These are phyloP conservation scores for Phytophthora nicotianae DNA, from an alignment of 352 stramenopile species.

Conservation along the genomic window DNA sequence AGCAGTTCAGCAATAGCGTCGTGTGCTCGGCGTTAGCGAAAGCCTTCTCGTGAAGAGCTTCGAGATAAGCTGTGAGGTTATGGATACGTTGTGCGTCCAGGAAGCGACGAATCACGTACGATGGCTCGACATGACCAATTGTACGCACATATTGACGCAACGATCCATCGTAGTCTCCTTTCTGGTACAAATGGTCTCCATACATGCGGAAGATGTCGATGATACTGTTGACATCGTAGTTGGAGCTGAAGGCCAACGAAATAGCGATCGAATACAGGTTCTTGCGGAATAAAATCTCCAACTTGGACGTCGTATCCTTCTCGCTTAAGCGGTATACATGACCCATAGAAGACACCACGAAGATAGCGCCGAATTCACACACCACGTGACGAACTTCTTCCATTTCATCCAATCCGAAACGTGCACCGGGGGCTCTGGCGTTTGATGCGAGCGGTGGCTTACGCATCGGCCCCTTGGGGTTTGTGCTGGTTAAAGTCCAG, in stretches of 20 bases:
- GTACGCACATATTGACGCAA: slow-evolving; percentile 98
- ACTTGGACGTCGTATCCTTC: slow-evolving; percentile 95
- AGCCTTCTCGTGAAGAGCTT: slow-evolving; percentile 91
- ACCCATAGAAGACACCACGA: slow-evolving; percentile 85
- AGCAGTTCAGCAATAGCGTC: slow-evolving; percentile 94
- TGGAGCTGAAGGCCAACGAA: slow-evolving; percentile 95
- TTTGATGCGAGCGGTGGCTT: slow-evolving; percentile 43
- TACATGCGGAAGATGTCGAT: slow-evolving; percentile 97
- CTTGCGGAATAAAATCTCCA: slow-evolving; percentile 97
- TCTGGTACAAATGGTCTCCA: slow-evolving; percentile 98
- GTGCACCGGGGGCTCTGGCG: slow-evolving; percentile 52
- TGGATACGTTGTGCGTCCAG: slow-evolving; percentile 97
- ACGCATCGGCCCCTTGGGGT: slow-evolving; percentile 34
- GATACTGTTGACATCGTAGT: slow-evolving; percentile 95
- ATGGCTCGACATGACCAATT: slow-evolving; percentile 97
- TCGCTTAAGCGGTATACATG: slow-evolving; percentile 94
- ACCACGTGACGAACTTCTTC: slow-evolving; percentile 88
- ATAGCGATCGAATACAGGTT: slow-evolving; percentile 98
- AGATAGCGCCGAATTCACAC: slow-evolving; percentile 88
- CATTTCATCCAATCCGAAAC: slow-evolving; percentile 86
- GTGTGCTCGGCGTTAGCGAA: slow-evolving; percentile 94
- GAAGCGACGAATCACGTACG: slow-evolving; percentile 98
- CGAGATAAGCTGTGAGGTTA: slow-evolving; percentile 96
- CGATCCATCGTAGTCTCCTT: slow-evolving; percentile 95
- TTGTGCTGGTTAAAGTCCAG: slow-evolving; percentile 81